These are phyloP conservation scores for Karstenula rhodostoma DNA, from an alignment of 2,329 filamentous ascomycete genomes.

Conservation along the genomic window DNA sequence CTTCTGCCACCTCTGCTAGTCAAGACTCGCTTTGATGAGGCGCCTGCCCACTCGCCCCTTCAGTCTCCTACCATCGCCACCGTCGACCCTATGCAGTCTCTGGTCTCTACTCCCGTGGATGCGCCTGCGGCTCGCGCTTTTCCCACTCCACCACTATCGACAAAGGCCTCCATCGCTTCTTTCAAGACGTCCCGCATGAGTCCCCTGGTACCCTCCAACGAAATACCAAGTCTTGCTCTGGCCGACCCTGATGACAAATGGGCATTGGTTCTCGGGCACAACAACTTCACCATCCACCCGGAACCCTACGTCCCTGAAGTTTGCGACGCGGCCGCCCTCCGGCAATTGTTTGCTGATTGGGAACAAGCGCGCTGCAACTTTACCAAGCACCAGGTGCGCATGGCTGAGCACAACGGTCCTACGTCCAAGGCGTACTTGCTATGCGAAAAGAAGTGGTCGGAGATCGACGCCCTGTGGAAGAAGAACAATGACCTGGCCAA, in stretches of 20 bases:
- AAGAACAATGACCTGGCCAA: constrained; percentile 72
- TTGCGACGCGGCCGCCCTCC: constrained; percentile 67
- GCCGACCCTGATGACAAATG: constrained; percentile 80
- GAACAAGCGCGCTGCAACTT: constrained; percentile 84
- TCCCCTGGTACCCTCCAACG: constrained; percentile 57
- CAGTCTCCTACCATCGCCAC: constrained; percentile 84
- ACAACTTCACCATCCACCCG: constrained; percentile 88
- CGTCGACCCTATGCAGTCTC: constrained; percentile 61
- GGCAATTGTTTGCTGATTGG: constrained; percentile 79
- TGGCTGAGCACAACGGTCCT: constrained; percentile 86
- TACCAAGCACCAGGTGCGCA: constrained; percentile 86
- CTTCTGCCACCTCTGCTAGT: constrained; percentile 83
- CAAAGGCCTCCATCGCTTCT: constrained; percentile 79
- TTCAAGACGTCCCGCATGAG: constrained; percentile 62
- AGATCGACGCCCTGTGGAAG: constrained; percentile 79
- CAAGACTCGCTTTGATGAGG: constrained; percentile 61
- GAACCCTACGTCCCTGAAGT: constrained; percentile 76
- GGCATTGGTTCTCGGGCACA: constrained; percentile 86
- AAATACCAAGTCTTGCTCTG: constrained; percentile 71
- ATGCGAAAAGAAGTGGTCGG: constrained; percentile 88
- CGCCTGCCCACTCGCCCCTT: constrained; percentile 77
- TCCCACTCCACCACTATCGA: constrained; percentile 77
- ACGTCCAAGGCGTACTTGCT: constrained; percentile 88
- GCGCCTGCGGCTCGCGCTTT: constrained; percentile 56
- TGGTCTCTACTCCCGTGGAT: constrained; percentile 57